Evolutionary conservation across 2,329 filamentous ascomycete genomes (phyloP), one percentile per base, ranked within the genome.

Genomic region (Arthrocladium fulminans): DNA sequence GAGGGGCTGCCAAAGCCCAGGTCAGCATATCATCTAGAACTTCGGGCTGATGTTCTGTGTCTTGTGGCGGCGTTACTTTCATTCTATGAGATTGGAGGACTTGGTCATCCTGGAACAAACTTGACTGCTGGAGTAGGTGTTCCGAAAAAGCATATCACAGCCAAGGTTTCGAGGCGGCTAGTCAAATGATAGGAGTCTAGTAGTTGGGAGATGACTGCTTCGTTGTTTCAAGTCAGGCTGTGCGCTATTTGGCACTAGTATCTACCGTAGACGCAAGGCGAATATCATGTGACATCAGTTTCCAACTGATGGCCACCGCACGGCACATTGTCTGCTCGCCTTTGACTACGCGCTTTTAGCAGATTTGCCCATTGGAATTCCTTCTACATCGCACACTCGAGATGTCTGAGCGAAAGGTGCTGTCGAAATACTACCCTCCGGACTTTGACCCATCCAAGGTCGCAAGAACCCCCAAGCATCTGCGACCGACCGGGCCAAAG

Each of bases 391-490:
- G 4, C 32, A 35, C 7, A 9, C 32, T 35, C 32, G 71, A 58
- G 59, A 92, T 92, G 87, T 89, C 86, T 57, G 87, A 94, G 71
- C 81, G 86, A 61, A 92, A 92, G 70, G 86, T 90, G 42, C 74
- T 88, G 52, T 73, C 68, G 52, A 79, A 80, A 63, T 78, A 78
- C 57, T 65, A 59, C 49, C 68, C 85, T 67, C 72, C 83, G 3
- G 88, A 97, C 65, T 98, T 97, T 67, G 92, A 98, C 67, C 90
- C 90, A 10, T 81, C 81, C 22, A 82, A 85, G 60, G 79, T 97
- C 67, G 75, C 76, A 22, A 81, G 86, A 15, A 77, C 77, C 38
- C 81, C 65, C 15, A 69, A 69, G 80, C 53, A 82, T 47, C 57
- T 67, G 72, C 23, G 67, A 45, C 72, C 80, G 48, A 76, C 77